phyloP scores from a whole-genome alignment of 139 green algal genomes.

The Limnomonas spitsbergensis region DNA sequence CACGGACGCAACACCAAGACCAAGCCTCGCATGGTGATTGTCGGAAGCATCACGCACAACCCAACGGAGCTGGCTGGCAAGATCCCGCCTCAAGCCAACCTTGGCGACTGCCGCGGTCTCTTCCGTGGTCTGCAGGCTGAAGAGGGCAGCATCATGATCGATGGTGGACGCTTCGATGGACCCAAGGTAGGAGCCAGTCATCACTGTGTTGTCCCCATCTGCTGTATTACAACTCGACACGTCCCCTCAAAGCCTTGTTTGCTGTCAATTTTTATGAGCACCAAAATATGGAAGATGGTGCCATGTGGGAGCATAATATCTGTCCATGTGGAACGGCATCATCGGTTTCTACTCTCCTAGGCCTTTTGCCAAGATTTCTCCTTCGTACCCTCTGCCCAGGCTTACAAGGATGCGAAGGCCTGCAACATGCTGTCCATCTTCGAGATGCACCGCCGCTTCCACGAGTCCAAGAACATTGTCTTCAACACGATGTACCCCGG shows the following conservation, averaged over 20 bases:
- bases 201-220: too few relatives aligned
- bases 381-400: constrained; percentile 25
- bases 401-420: constrained; percentile 97
- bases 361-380: too few relatives aligned
- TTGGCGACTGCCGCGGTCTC: constrained; percentile 84
- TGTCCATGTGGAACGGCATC: too few relatives aligned
- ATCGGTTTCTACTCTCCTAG: too few relatives aligned
- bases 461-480: constrained; percentile 71
- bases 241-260: too few relatives aligned
- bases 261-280: too few relatives aligned
- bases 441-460: constrained; percentile 78
- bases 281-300: too few relatives aligned
- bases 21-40: constrained; percentile 72
- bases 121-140: constrained; percentile 29
- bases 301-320: too few relatives aligned
- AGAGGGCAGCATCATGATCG: constrained; percentile 73
- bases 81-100: constrained; percentile 85
- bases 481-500: constrained; percentile 92
- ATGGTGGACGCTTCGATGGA: constrained; percentile 84
- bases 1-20: constrained; percentile 43
- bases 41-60: constrained; percentile 92
- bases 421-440: constrained; percentile 97
- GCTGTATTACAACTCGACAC: too few relatives aligned
- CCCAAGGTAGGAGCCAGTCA: too few relatives aligned
- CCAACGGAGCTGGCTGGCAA: constrained; percentile 92